Conservation (phyloP, 2,329 filamentous ascomycete species). For the Phaeosphaeria sp. region DNA sequence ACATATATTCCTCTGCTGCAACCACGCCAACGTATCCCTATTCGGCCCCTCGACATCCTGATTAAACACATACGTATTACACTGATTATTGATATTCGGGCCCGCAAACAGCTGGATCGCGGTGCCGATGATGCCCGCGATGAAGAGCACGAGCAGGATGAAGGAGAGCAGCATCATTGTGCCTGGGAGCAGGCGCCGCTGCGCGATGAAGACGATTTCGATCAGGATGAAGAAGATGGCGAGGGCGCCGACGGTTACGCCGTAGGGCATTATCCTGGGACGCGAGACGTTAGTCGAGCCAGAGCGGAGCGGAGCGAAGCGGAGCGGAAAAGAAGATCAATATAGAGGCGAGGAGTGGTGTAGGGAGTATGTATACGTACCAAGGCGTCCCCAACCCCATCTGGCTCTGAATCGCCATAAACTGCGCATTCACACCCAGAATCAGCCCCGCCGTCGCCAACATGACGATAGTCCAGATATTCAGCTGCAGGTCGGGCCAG, state of each 20-base stretch:
- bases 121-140: constrained; percentile 69
- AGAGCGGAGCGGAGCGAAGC: too few species aligned
- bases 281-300: constrained; percentile 11
- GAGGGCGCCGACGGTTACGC: constrained; percentile 64
- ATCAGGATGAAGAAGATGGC: constrained; percentile 65
- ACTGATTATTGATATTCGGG: constrained; percentile 65
- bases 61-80: constrained; percentile 62
- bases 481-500: constrained; percentile 71
- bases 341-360: too few species aligned
- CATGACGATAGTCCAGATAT: constrained; percentile 70
- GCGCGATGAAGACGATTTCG: constrained; percentile 63
- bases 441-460: constrained; percentile 64
- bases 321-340: too few species aligned
- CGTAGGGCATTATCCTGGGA: constrained; percentile 69
- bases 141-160: constrained; percentile 67
- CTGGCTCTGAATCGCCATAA: constrained; percentile 64
- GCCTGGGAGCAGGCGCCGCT: constrained; percentile 64
- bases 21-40: constrained; percentile 65
- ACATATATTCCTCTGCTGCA: constrained; percentile 70
- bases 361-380: constrained; percentile 48
- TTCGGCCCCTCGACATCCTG: constrained; percentile 56
- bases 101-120: constrained; percentile 67
- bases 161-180: constrained; percentile 67
- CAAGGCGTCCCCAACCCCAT: constrained; percentile 66
- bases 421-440: constrained; percentile 66